Evolutionary conservation across 345 rosid genomes (phyloP), one percentile per base, ranked within the genome.

Genomic region (Abelmoschus esculentus): DNA sequence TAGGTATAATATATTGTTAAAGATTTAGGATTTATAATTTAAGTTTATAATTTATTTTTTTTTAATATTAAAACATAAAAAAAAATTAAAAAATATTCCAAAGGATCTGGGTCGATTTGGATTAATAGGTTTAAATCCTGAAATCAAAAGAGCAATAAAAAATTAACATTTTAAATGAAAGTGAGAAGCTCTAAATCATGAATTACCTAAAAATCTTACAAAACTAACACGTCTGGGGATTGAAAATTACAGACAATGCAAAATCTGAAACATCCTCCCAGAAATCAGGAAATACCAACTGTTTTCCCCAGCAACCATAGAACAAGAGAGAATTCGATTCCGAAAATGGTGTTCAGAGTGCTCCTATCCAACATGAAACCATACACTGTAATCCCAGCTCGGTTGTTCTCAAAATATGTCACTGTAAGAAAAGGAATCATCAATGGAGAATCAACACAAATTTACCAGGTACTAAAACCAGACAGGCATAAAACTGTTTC

Each of bases 221-320:
- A 40, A 40, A 40, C 11, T 7, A 40, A 40, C 2, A 49, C 7
- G 14, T 14, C 3, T 4, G n/a, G 53, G 53, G 53, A 49, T 13
- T 49, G n/a, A 15, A 49, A 49, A 46, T 44, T 2, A 44, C 49
- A 44, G 14, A 11, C 14, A 44, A 44, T 46, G 15, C 50, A 46
- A 46, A 5, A 46, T 46, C 50, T n/a, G 50, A 46, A 11, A 12
- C 4, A 5, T 3, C 49, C 4, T 89, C 91, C 44, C 96, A 79
- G 50, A 15, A 70, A 89, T 36, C 42, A 61, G 36, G 42, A 0
- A 61, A 19, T 81, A 9, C 91, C 90, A 63, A 93, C 19, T 9
- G 99, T 93, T 82, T 93, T 91, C 55, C 99, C 96, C 10, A 91
- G 86, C 73, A 91, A 69, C 97, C 97, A 91, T 0, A 93, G 81